Evolutionary conservation across 1,284 basidiomycete species (phyloP).

Genomic region (Meripilus lineatus): DNA sequence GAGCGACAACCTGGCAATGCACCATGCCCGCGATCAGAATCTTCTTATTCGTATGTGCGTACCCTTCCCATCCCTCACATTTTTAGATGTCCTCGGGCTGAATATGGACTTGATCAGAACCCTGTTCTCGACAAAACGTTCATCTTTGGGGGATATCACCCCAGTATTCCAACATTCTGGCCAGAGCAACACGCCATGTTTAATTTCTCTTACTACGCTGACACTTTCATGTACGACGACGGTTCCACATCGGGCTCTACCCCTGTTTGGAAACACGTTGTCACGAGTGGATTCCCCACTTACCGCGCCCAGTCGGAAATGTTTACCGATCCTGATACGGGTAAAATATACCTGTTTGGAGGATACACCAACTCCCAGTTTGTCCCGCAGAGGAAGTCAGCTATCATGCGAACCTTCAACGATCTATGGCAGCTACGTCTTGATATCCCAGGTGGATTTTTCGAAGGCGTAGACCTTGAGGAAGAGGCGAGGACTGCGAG

Average conservation of each 20-base stretch:
- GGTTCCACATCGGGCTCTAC: conserved; percentile 6
- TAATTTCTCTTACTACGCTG: conserved; percentile 32
- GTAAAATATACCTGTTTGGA: conserved; percentile 33
- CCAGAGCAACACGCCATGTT: conserved; percentile 16
- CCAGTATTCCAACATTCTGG: conserved; percentile 25
- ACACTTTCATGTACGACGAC: conserved; percentile 30
- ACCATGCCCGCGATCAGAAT: conserved; percentile 34
- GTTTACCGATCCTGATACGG: conserved; percentile 28
- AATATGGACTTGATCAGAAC: conserved; percentile 23
- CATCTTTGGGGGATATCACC: conserved; percentile 36
- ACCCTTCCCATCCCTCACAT: not conserved
- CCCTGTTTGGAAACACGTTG: conserved; percentile 25
- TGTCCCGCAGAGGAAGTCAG: conserved; percentile 15
- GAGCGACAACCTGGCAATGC: conserved; percentile 34
- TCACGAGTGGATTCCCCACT: conserved; percentile 30
- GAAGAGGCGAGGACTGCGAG: conserved; percentile 33
- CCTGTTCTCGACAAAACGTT: conserved; percentile 30
- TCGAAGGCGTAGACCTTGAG: conserved; percentile 31
- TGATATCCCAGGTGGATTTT: conserved; percentile 31
- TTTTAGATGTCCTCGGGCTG: not conserved
- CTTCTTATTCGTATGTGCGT: conserved; percentile 33
- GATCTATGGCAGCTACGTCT: conserved; percentile 38
- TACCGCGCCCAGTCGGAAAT: conserved; percentile 28
- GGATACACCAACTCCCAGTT: conserved; percentile 34
- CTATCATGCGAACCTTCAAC: conserved; percentile 27